These are phyloP conservation scores for Glomus cerebriforme DNA, from an alignment of 192 early-diverging fungal species.

Conservation along the genomic window DNA sequence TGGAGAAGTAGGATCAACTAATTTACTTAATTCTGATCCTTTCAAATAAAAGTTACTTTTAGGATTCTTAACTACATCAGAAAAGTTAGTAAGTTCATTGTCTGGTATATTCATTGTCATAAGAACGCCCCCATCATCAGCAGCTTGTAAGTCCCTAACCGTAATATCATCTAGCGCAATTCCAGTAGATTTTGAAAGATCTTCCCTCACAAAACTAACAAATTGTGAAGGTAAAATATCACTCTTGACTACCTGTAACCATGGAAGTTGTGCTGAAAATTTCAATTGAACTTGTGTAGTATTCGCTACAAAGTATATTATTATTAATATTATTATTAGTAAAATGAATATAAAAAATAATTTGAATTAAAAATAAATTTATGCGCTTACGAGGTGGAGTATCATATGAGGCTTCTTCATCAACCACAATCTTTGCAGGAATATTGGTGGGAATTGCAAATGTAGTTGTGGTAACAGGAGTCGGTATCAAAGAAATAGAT, in stretches of 20 bases:
- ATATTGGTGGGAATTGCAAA: background rate
- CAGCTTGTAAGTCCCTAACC: background rate
- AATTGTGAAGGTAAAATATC: conserved; percentile 10
- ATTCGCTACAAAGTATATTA: background rate
- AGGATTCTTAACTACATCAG: background rate
- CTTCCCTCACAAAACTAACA: background rate
- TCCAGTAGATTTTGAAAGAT: background rate
- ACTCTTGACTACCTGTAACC: background rate
- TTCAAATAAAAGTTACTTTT: conserved; percentile 11
- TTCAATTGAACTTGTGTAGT: background rate
- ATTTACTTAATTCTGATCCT: background rate
- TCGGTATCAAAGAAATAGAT: background rate
- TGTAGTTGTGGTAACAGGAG: background rate
- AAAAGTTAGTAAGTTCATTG: background rate
- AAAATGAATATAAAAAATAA: no score
- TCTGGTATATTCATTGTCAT: background rate
- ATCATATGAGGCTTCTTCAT: background rate
- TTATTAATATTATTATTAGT: background rate
- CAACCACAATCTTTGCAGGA: background rate
- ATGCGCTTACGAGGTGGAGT: background rate
- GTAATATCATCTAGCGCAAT: background rate
- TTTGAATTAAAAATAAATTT: background rate
- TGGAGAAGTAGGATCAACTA: background rate
- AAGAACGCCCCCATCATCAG: background rate
- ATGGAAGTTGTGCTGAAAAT: background rate